phyloP scores from a whole-genome alignment of 176 grass and related monocot species.

The Musa troglodytarum region DNA sequence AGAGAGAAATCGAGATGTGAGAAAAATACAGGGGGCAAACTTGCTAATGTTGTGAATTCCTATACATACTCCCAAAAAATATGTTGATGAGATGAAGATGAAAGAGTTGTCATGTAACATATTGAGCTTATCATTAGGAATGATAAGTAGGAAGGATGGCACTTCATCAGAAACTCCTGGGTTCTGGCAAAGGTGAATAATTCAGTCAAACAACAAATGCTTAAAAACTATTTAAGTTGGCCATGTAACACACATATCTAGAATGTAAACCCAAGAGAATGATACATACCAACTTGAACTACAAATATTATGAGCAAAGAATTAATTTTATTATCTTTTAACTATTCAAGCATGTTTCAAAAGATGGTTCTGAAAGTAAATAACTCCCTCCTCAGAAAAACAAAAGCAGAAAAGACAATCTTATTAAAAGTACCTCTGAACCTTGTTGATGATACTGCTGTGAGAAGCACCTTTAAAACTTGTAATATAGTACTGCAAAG shows the following conservation, averaged over 20 bases:
- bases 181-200: background rate
- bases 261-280: background rate
- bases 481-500: slow-evolving; percentile 83
- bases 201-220: background rate
- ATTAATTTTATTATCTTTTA: background rate
- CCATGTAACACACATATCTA: background rate
- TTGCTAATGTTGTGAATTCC: too few relatives aligned
- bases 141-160: too few relatives aligned
- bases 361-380: background rate
- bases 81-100: too few relatives aligned
- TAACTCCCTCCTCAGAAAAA: background rate
- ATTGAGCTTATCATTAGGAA: too few relatives aligned
- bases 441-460: slow-evolving; percentile 91
- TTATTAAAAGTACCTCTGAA: slow-evolving; percentile 69
- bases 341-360: background rate
- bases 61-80: too few relatives aligned
- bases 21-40: too few relatives aligned
- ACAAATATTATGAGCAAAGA: background rate
- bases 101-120: too few relatives aligned
- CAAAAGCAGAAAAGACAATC: slow-evolving; percentile 4
- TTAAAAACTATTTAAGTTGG: background rate
- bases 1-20: too few relatives aligned
- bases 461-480: slow-evolving; percentile 99
- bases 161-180: background rate
- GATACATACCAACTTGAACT: background rate